Conservation (phyloP, 2,329 filamentous ascomycete genomes). For the Lachnum nothofagi region DNA sequence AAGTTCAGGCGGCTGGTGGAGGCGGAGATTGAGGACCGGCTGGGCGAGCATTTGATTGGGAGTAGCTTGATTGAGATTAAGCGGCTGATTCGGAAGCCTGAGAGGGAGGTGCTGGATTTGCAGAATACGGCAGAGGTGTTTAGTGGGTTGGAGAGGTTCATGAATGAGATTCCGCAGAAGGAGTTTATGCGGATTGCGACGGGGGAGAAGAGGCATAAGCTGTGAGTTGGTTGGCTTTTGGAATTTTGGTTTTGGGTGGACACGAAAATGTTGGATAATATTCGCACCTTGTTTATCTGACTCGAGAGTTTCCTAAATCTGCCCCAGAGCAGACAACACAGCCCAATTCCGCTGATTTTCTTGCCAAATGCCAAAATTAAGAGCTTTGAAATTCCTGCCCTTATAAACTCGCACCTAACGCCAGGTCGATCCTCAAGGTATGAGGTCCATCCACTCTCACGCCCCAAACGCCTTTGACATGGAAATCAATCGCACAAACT, state of each 20-base stretch:
- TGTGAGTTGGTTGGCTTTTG: no score
- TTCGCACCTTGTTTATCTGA: neutral
- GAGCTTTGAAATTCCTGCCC: no score
- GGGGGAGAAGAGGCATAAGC: slow-evolving; percentile 90
- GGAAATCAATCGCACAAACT: neutral
- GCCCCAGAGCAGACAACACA: no score
- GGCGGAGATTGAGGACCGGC: slow-evolving; percentile 70
- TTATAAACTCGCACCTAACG: no score
- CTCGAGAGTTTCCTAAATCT: no score
- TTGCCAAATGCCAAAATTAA: no score
- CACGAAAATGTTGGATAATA: neutral
- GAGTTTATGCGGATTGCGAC: slow-evolving; percentile 82
- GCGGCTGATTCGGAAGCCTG: slow-evolving; percentile 69
- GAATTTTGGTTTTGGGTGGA: slow-evolving; percentile 2
- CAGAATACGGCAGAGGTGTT: slow-evolving; percentile 84
- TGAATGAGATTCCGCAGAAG: slow-evolving; percentile 62
- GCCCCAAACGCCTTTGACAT: neutral
- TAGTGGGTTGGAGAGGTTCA: slow-evolving; percentile 74
- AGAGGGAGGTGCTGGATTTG: slow-evolving; percentile 65
- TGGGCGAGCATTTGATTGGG: slow-evolving; percentile 74
- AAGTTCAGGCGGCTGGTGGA: slow-evolving; percentile 69
- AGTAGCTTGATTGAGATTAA: slow-evolving; percentile 81
- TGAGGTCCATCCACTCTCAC: no score
- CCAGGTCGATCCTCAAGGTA: no score
- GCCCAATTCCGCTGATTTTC: no score